Base-by-base conservation (phyloP, 192 early-diverging fungal genomes). In the Backusella westeae region DNA sequence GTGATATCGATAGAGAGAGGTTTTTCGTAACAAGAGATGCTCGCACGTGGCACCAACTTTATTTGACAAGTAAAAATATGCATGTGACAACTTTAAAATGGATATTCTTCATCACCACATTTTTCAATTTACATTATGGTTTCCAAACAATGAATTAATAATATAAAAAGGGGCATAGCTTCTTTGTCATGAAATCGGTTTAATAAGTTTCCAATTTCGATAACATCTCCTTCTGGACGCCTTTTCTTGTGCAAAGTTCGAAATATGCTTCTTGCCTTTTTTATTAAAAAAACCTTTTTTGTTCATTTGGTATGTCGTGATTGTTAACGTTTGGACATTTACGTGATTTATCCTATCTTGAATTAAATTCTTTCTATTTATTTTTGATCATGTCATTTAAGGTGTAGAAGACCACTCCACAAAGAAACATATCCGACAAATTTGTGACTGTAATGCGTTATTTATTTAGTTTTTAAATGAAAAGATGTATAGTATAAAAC, bases 201-300 rank as follows among this genome's bases (percentile, higher is more conserved):
- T 38, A 69, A 69, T 36, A 69, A 36, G n/a, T 69, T 38, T 39
- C 34, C 34, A 34, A 69, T 17, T 36, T 19, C n/a, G 35, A 19
- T 15, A 21, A 21, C 68, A 23, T 39, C 21, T 69, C 36, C n/a
- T 69, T 32, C 32, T 32, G 2, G 2, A 32, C 32, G 32, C 32
- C 32, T 32, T 32, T 2, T 32, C 15, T 36, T 23, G 21, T 26
- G 3, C 4, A 1, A 12, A 69, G 21, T 36, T 1, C 21, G 36
- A 69, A 69, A 41, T 69, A 29, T 59, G 56, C 56, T 29, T 53
- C 52, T 53, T 59, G 21, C 56, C 56, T 59, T 59, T 59, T 59
- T 59, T 59, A 23, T 56, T n/a, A 56, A 12, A 59, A 26, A 26
- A 21, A 4, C 8, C 21, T 23, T 26, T 23, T 26, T 59, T 56